Evolutionary conservation across 2,329 filamentous ascomycete species (phyloP), one percentile per base, ranked within the genome.

Genomic region (Neopestalotiopsis sp.): DNA sequence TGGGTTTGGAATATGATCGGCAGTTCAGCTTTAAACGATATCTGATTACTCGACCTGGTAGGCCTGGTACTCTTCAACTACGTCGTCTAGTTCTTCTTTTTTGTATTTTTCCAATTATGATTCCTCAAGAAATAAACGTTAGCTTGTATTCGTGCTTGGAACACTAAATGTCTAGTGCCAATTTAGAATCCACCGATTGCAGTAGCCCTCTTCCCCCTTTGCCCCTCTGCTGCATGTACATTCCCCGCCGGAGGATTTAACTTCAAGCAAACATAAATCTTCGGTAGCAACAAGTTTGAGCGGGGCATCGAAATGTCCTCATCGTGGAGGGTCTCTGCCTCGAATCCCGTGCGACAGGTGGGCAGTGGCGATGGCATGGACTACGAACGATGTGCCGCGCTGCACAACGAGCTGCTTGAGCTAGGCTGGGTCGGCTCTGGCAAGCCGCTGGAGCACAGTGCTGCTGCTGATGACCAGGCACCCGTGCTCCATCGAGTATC

Each of bases 401-500:
- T 59, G 30, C 56, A 32, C 56, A 59, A 59, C 30, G 30, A 59
- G 56, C n/a, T 59, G 2, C 56, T 59, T 7, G 20, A 59, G 30
- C 20, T 32, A 13, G 56, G 56, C 20, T 59, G 30, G 56, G 30
- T 17, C 56, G 56, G 56, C 30, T 24, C 56, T 32, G 56, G 20
- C 30, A 59, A 24, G 14, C 2, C 10, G n/a, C 56, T 59, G 3
- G 56, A 59, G 20, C 3, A 59, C 3, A 28, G 3, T 32, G 13
- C 17, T 59, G 56, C 10, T 59, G 56, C 20, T 59, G 56, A 59
- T 59, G 20, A 28, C 20, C 56, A 59, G 30, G 13, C 56, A 17
- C 34, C 14, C 2, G 62, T 61, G 32, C 62, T 61, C 49, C 53
- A 59, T 24, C 62, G 57, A n/a, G 61, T 28, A 7, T 65, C 56